Percentiles rank a stretch among this genome's conserved stretches.
phyloP scores from a whole-genome alignment of 2,329 filamentous ascomycete species.

The Cladosporium colombiae region DNA sequence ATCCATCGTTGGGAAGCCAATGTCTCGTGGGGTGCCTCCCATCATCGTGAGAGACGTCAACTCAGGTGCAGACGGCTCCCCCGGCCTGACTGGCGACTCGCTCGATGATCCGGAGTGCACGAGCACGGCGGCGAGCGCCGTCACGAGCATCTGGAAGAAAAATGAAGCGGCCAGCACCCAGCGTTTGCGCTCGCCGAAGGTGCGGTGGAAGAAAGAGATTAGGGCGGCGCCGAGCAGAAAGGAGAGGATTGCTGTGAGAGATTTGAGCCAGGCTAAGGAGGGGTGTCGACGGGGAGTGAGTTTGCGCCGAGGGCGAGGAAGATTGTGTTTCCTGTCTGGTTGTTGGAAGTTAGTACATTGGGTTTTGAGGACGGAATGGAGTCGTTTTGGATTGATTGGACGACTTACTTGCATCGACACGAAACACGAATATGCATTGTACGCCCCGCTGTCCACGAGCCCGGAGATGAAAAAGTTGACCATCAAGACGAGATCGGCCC shows the following conservation, averaged over 20 bases:
- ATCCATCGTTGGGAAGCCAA: slow-evolving; percentile 41
- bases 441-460: slow-evolving; percentile 71
- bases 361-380: no score
- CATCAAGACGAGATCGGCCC: slow-evolving; percentile 67
- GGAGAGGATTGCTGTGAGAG: slow-evolving; percentile 63
- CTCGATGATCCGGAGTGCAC: slow-evolving; percentile 34
- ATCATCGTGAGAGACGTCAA: not conserved
- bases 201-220: slow-evolving; percentile 67
- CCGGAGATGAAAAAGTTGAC: slow-evolving; percentile 74
- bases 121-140: slow-evolving; percentile 39
- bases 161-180: slow-evolving; percentile 59
- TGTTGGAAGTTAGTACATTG: not conserved
- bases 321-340: slow-evolving; percentile 63
- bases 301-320: slow-evolving; percentile 70
- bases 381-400: not conserved
- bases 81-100: slow-evolving; percentile 19
- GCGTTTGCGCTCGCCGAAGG: slow-evolving; percentile 60
- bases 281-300: slow-evolving; percentile 37
- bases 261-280: slow-evolving; percentile 64
- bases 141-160: slow-evolving; percentile 41
- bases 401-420: slow-evolving; percentile 70
- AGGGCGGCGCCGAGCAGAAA: slow-evolving; percentile 72
- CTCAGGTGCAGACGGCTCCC: slow-evolving; percentile 22
- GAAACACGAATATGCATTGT: slow-evolving; percentile 75
- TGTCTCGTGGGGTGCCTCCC: slow-evolving; percentile 8